Evolutionary conservation across 2,329 filamentous ascomycete species (phyloP), one percentile per base, ranked within the genome.

Genomic region (Pseudogymnoascus sp.): DNA sequence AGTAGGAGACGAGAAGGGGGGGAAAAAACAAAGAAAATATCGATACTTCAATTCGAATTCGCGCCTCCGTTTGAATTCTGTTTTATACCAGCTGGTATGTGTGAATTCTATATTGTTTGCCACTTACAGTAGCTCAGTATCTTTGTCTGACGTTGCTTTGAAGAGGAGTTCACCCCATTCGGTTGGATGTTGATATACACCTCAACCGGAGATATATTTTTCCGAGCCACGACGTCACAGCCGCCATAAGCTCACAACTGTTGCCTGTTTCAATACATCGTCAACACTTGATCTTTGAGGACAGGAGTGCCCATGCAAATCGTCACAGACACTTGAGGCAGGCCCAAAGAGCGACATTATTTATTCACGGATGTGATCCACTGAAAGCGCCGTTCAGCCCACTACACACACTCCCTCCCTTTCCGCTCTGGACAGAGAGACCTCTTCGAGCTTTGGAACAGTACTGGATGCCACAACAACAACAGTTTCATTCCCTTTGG

Each of bases 141-240:
- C 48, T 33, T 33, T 33, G 48, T 55, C 48, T 55, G 48, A 33
- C 15, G 29, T 35, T 55, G n/a, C 48, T 33, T 55, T 55, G 48
- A 27, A 33, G 48, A 18, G 27, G 12, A 15, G 48, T 33, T 33
- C 15, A 10, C 21, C 8, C 9, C 25, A 15, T 48, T 55, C 48
- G 12, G n/a, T 21, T 55, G 15, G 27, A 18, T 8, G n/a, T 55
- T 55, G 29, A 31, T 33, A 55, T 55, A 18, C 29, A 25, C n/a
- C 29, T 21, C 21, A n/a, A 12, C 29, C 48, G 48, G 48, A 55
- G 12, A 33, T 33, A 33, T 18, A 9, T 55, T 55, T 15, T 55
- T 55, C 48, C 48, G 48, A 33, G 15, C 48, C 29, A 55, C 48
- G 48, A 55, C 48, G 48, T 55, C 48, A 55, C 48, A 33, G 18